Base-by-base conservation (phyloP, 169 alveolate genomes). In the Babesia ovata region DNA sequence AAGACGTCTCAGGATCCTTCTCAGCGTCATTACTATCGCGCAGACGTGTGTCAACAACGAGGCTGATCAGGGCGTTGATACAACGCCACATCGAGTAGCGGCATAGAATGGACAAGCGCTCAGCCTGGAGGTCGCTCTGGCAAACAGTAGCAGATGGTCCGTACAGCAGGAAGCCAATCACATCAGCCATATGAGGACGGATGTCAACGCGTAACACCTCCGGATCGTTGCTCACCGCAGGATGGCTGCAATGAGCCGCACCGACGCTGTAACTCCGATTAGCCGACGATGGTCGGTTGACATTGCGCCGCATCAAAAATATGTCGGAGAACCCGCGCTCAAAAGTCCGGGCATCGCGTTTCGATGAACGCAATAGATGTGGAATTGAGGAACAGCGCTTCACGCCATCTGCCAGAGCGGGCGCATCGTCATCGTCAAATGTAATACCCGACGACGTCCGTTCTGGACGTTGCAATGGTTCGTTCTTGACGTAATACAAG, bases 71-170 rank as follows among this genome's bases (percentile, higher is more conserved):
- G 24, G 70, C 73, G 61, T 81, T 61, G 36, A 72, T n/a, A 52
- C 85, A 58, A 0, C 70, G 48, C 62, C 75, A 59, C 67, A 81
- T 57, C 39, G 88, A 36, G 45, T 69, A 33, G 12, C 73, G 58
- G n/a, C 75, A 33, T n/a, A 81, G n/a, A 8, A 69, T 45, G 36
- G 79, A 44, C 39, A 81, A 3, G 14, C 75, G 50, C n/a, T 59
- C 74, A 12, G 66, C 36, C 22, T 69, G 17, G 19, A 81, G 44
- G 28, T 54, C 59, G 49, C 58, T 46, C 52, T 81, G 73, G 50
- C 88, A 81, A 2, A 14, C 73, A 10, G 46, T 36, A 16, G 44
- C 61, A 26, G 49, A 19, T 13, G 88, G 88, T 4, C 88, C 88
- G 45, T 72, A 36, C 12, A 81, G 57, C 33, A 81, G 39, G 39